phyloP scores from a whole-genome alignment of 352 stramenopile genomes.

The Phytophthora hybrid region DNA sequence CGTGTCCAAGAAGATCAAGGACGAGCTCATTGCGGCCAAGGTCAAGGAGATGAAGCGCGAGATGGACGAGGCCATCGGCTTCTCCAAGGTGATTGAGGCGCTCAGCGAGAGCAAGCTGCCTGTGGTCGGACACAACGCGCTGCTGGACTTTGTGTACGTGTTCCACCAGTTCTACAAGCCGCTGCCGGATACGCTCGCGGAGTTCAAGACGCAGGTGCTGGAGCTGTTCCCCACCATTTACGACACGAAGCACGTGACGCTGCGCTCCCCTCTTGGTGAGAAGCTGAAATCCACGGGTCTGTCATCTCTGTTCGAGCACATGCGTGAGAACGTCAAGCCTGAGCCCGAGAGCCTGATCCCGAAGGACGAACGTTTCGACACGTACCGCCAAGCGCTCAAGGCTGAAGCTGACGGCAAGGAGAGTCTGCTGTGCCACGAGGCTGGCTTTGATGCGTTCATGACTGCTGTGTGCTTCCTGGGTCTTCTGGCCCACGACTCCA shows the following conservation, averaged over 20 bases:
- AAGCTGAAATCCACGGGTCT: constrained; percentile 73
- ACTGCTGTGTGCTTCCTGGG: constrained; percentile 82
- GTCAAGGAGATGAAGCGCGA: constrained; percentile 63
- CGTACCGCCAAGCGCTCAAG: constrained; percentile 69
- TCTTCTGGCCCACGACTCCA: constrained; percentile 63
- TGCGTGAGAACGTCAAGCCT: constrained; percentile 71
- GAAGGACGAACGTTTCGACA: constrained; percentile 62
- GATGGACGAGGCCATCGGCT: constrained; percentile 76
- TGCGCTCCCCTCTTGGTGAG: constrained; percentile 58
- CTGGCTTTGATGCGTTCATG: constrained; percentile 90
- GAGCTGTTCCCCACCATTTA: constrained; percentile 81
- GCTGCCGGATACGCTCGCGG: constrained; percentile 68
- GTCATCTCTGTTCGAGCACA: constrained; percentile 79
- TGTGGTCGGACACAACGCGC: constrained; percentile 82
- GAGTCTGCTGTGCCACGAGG: constrained; percentile 80
- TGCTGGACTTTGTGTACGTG: constrained; percentile 87
- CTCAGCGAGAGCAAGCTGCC: constrained; percentile 81
- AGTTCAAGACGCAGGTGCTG: constrained; percentile 78
- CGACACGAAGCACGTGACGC: constrained; percentile 80
- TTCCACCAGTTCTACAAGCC: constrained; percentile 88
- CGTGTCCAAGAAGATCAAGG: constrained; percentile 69
- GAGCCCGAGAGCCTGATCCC: constrained; percentile 64
- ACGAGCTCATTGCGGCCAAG: constrained; percentile 64
- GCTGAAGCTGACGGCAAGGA: constrained; percentile 54
- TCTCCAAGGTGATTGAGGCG: constrained; percentile 81